Percentiles rank a stretch among this genome's conserved stretches.
Conservation (phyloP, 306 rosid genomes). For the Sindora glabra region DNA sequence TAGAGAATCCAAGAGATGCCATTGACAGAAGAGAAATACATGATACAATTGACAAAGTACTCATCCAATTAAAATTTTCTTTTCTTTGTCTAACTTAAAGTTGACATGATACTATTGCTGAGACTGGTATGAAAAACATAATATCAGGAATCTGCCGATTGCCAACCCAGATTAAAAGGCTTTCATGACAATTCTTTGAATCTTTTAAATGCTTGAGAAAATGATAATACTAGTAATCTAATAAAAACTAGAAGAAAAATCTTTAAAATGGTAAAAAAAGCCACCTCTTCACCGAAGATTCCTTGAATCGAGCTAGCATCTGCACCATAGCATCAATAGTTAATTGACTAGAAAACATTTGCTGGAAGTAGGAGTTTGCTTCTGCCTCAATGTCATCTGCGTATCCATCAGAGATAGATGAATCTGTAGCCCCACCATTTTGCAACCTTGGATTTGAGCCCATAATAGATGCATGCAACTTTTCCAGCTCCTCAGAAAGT, state of each 20-base stretch:
- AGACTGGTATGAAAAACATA: no score
- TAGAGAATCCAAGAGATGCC: no score
- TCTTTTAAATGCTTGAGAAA: neutral
- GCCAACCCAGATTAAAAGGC: no score
- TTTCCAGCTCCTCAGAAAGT: slow-evolving; percentile 87
- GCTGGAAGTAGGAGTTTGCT: slow-evolving; percentile 83
- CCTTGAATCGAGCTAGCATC: slow-evolving; percentile 78
- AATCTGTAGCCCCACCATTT: slow-evolving; percentile 57
- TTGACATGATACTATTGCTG: no score
- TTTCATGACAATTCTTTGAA: neutral
- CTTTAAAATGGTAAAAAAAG: neutral
- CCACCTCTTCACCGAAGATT: slow-evolving; percentile 78
- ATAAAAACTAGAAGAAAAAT: slow-evolving; percentile 8
- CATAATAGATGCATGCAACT: slow-evolving; percentile 43
- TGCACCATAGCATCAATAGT: slow-evolving; percentile 72
- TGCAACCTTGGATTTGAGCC: slow-evolving; percentile 71
- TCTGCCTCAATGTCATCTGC: slow-evolving; percentile 75
- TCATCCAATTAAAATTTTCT: no score
- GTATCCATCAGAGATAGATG: slow-evolving; percentile 66
- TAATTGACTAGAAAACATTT: slow-evolving; percentile 85
- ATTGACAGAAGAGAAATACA: no score
- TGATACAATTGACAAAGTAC: no score
- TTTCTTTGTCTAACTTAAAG: no score
- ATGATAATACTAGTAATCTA: neutral
- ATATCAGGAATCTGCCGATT: no score